A percentile compares a stretch with the other conserved stretches of the same genome.
phyloP scores from a whole-genome alignment of 2,329 filamentous ascomycete genomes.

The Rutstroemia sp. region DNA sequence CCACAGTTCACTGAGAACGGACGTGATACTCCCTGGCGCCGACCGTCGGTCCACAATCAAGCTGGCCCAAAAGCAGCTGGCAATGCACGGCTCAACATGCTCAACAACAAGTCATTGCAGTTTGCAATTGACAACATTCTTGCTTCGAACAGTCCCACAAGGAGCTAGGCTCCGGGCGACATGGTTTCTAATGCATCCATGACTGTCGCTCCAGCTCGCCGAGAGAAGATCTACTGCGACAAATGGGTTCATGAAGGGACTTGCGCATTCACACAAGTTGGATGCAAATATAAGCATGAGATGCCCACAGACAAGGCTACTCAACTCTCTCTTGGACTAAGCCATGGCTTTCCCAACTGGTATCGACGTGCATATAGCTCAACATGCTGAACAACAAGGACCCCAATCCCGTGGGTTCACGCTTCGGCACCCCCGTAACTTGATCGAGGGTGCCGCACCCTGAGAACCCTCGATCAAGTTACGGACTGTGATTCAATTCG shows the following conservation, averaged over 20 bases:
- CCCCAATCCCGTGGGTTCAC: neutral
- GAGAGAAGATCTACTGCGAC: slow-evolving; percentile 43
- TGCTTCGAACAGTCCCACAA: neutral
- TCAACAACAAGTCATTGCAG: neutral
- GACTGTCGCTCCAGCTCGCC: neutral
- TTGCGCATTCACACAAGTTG: too few species aligned
- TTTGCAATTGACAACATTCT: slow-evolving; percentile 6
- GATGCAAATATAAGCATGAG: slow-evolving; percentile 42
- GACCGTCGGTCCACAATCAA: neutral
- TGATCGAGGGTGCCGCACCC: too few species aligned
- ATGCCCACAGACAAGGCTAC: slow-evolving; percentile 67
- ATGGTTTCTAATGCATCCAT: neutral
- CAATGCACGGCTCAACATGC: too few species aligned
- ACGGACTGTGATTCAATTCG: neutral
- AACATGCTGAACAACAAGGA: too few species aligned
- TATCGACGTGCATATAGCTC: neutral
- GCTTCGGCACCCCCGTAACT: neutral
- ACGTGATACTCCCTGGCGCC: neutral
- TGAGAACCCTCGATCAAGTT: slow-evolving; percentile 3
- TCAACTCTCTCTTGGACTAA: slow-evolving; percentile 63
- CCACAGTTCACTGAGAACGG: neutral
- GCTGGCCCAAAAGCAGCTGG: neutral
- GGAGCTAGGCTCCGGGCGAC: neutral
- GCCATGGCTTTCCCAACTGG: slow-evolving; percentile 44
- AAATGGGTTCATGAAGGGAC: too few species aligned